Percentiles rank a stretch among this genome's conserved stretches.
phyloP scores from a whole-genome alignment of 768 basidiomycete species.

The Leccinum uliginosum region DNA sequence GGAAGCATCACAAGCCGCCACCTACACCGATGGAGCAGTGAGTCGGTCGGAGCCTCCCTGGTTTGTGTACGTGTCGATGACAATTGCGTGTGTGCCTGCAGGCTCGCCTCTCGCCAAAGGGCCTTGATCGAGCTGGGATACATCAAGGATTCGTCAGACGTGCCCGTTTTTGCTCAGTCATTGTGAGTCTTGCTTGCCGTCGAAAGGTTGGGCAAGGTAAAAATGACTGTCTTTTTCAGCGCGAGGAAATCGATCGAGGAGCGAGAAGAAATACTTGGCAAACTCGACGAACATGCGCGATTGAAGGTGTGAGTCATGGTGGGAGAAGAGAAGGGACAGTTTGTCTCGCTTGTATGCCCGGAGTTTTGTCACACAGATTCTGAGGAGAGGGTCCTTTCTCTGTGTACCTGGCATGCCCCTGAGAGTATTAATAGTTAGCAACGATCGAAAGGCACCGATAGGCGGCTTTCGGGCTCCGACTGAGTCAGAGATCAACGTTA shows the following conservation, averaged over 20 bases:
- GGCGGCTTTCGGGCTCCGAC: not conserved
- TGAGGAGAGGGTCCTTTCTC: too few species aligned
- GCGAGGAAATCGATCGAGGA: conserved; percentile 39
- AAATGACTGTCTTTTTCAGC: conserved; percentile 25
- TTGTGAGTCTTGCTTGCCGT: conserved; percentile 49
- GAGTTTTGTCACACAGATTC: too few species aligned
- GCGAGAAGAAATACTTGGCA: conserved; percentile 38
- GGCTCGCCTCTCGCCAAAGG: conserved; percentile 49
- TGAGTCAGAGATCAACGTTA: not conserved
- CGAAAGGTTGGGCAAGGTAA: not conserved
- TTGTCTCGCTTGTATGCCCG: too few species aligned
- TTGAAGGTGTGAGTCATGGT: too few species aligned
- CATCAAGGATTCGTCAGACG: conserved; percentile 48
- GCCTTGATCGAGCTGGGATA: conserved; percentile 63
- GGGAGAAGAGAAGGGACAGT: too few species aligned
- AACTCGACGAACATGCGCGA: conserved; percentile 36
- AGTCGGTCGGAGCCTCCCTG: conserved; percentile 17
- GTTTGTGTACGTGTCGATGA: not conserved
- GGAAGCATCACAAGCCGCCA: conserved; percentile 50
- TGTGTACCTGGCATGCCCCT: too few species aligned
- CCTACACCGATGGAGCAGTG: conserved; percentile 50
- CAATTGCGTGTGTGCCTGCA: conserved; percentile 20
- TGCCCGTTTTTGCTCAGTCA: conserved; percentile 55
- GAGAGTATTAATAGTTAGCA: too few species aligned
- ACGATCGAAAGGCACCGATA: too few species aligned